These are phyloP conservation scores for Mycena leptocephala DNA, from an alignment of 768 basidiomycete species.

Conservation along the genomic window DNA sequence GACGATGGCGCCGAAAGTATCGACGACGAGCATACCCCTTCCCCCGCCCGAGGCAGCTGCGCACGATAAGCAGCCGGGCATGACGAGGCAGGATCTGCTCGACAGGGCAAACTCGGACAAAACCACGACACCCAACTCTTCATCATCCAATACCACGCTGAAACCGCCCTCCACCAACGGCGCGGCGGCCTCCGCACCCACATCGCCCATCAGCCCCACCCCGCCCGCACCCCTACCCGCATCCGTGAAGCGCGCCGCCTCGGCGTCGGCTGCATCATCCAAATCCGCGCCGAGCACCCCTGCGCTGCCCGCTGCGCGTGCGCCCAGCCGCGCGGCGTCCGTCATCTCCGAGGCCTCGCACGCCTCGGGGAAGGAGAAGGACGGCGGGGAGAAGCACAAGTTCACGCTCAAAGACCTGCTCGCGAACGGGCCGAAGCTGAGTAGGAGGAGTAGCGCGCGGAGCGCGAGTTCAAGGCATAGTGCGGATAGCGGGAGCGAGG, in stretches of 20 bases:
- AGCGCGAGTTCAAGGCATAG: conserved; percentile 55
- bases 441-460: conserved; percentile 74
- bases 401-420: conserved; percentile 91
- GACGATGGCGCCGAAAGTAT: background rate
- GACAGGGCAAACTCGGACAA: background rate
- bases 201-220: background rate
- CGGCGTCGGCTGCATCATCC: background rate
- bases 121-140: no score
- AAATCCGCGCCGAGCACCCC: conserved; percentile 18
- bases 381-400: conserved; percentile 61
- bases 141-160: background rate
- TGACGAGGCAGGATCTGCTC: conserved; percentile 31
- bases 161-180: background rate
- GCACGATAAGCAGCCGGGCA: conserved; percentile 34
- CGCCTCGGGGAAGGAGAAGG: conserved; percentile 45
- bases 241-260: conserved; percentile 9
- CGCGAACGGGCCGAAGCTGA: conserved; percentile 80
- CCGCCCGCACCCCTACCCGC: background rate
- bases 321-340: conserved; percentile 49
- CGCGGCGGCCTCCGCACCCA: background rate
- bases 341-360: conserved; percentile 63
- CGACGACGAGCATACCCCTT: conserved; percentile 26
- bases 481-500: conserved; percentile 59
- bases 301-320: background rate
- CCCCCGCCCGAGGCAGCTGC: conserved; percentile 30